These are phyloP conservation scores for Zygnema circumcarinatum DNA, from an alignment of 139 green algal species.

Conservation along the genomic window DNA sequence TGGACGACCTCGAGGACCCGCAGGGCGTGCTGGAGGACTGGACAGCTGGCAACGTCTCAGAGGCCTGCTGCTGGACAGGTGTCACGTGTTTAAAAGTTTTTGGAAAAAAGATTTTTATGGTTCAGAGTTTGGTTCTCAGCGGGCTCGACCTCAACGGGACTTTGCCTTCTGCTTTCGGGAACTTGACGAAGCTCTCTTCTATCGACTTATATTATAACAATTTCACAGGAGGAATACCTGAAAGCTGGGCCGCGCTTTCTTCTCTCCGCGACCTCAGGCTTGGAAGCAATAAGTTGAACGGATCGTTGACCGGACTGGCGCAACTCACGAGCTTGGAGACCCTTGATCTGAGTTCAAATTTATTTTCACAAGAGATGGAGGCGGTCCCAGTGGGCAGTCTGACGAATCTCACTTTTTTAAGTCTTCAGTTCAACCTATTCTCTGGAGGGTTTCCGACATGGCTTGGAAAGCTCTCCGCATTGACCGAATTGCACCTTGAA, in stretches of 20 bases:
- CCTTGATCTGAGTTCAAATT: neutral
- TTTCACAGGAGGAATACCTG: conserved; percentile 24
- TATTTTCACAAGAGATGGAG: neutral
- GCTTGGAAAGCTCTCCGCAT: neutral
- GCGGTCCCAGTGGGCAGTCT: neutral
- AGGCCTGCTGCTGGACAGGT: conserved; percentile 11
- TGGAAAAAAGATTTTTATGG: neutral
- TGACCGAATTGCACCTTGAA: neutral
- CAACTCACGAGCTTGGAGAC: neutral
- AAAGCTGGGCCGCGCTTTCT: neutral
- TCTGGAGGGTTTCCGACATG: neutral
- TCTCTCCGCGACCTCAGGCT: neutral
- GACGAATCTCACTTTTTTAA: neutral
- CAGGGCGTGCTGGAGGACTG: neutral
- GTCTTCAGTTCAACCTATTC: neutral
- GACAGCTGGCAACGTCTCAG: neutral
- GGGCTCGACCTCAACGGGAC: neutral
- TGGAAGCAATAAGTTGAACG: neutral
- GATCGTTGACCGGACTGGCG: neutral
- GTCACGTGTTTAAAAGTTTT: neutral
- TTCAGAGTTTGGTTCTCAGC: neutral
- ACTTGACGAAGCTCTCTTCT: neutral
- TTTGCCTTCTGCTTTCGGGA: neutral
- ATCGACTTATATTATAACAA: neutral
- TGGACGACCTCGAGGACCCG: neutral